A percentile compares a stretch with the other conserved stretches of the same genome.
Evolutionary conservation across 164 flowering plant species (phyloP).

Genomic region (Dillenia turbinata): DNA sequence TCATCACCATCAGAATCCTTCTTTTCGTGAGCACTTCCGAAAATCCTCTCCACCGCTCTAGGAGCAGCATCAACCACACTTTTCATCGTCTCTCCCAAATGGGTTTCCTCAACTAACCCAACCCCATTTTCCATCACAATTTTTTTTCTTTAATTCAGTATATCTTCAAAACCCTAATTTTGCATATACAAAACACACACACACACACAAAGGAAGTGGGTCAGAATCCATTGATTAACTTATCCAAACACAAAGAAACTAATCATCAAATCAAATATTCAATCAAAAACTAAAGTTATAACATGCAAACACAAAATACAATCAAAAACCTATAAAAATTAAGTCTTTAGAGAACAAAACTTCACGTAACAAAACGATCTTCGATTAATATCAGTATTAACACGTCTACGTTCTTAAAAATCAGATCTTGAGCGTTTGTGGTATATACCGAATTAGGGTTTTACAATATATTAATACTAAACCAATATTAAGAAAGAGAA

Average conservation of each 20-base stretch:
- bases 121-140: slow-evolving; percentile 46
- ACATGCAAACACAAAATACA: not conserved
- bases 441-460: not conserved
- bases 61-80: slow-evolving; percentile 22
- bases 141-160: no score
- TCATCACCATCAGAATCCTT: slow-evolving; percentile 45
- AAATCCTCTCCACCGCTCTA: slow-evolving; percentile 20
- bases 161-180: slow-evolving; percentile 1
- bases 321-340: not conserved
- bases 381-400: not conserved
- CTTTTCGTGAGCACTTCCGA: slow-evolving; percentile 18
- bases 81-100: slow-evolving; percentile 19
- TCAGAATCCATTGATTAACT: not conserved
- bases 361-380: not conserved
- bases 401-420: slow-evolving; percentile 1
- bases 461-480: not conserved
- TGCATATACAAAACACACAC: not conserved
- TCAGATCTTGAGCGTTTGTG: not conserved
- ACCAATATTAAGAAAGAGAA: not conserved
- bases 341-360: not conserved
- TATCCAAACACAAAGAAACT: not conserved
- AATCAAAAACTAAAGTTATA: not conserved
- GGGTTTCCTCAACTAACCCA: slow-evolving; percentile 19
- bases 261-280: not conserved
- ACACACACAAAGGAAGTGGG: not conserved